Evolutionary conservation across 2,329 filamentous ascomycete species (phyloP).

Genomic region (Pseudofabraea citricarpa): DNA sequence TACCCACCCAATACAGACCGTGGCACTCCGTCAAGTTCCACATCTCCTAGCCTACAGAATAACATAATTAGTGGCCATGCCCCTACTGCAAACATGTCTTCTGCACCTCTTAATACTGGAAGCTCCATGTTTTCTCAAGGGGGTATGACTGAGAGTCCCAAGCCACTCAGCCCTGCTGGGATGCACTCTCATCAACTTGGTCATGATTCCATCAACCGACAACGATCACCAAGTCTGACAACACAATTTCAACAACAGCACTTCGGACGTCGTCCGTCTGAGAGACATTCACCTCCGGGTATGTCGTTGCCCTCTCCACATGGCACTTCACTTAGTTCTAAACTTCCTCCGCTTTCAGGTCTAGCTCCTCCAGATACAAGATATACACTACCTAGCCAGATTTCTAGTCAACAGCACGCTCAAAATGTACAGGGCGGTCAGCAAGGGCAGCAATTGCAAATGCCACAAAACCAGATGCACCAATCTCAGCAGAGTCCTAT

Average conservation of each 20-base stretch:
- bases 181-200: slow-evolving; percentile 44
- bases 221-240: slow-evolving; percentile 61
- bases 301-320: slow-evolving; percentile 26
- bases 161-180: slow-evolving; percentile 64
- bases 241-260: slow-evolving; percentile 63
- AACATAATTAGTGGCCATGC: slow-evolving; percentile 36
- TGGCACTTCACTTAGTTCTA: slow-evolving; percentile 20
- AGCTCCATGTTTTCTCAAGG: slow-evolving; percentile 62
- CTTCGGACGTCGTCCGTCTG: slow-evolving; percentile 51
- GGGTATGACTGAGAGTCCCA: slow-evolving; percentile 79
- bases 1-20: slow-evolving; percentile 59
- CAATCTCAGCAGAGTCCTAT: slow-evolving; percentile 16
- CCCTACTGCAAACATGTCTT: slow-evolving; percentile 44
- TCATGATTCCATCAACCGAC: slow-evolving; percentile 50
- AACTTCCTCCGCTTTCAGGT: slow-evolving; percentile 26
- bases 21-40: slow-evolving; percentile 42
- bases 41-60: slow-evolving; percentile 43
- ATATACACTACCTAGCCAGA: slow-evolving; percentile 25
- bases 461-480: background rate
- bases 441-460: slow-evolving; percentile 13
- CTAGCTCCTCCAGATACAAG: slow-evolving; percentile 28
- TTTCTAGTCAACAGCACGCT: slow-evolving; percentile 16
- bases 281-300: slow-evolving; percentile 42
- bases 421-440: slow-evolving; percentile 14
- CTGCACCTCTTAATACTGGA: slow-evolving; percentile 39